phyloP scores from a whole-genome alignment of 495 filamentous ascomycete genomes.

The Aspergillus diversus region DNA sequence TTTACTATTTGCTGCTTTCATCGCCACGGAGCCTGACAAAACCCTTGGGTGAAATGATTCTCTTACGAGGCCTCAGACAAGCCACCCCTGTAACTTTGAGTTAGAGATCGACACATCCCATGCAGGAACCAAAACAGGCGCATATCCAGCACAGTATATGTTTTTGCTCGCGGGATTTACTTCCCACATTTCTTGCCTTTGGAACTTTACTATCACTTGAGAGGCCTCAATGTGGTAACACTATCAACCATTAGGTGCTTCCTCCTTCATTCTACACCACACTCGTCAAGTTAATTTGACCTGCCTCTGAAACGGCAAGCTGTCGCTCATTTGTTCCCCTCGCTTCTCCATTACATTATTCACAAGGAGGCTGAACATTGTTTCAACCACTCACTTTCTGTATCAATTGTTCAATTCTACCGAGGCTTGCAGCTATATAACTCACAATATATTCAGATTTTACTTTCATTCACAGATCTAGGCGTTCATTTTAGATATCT shows the following conservation, averaged over 20 bases:
- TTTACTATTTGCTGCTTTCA: no score
- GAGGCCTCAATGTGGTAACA: background rate
- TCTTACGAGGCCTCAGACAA: background rate
- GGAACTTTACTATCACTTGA: background rate
- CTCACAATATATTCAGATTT: background rate
- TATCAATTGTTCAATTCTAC: background rate
- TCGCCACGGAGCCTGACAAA: no score
- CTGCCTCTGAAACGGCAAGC: background rate
- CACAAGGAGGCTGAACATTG: background rate
- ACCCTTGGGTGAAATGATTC: no score
- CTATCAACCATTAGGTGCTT: no score
- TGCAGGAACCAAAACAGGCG: slow-evolving; percentile 2
- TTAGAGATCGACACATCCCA: slow-evolving; percentile 9
- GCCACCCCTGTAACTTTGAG: slow-evolving; percentile 9
- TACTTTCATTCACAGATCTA: background rate
- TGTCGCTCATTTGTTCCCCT: slow-evolving; percentile 1
- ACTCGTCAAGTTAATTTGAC: background rate
- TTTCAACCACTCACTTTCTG: background rate
- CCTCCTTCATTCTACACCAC: background rate
- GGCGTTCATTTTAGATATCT: background rate
- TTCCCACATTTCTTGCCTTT: background rate
- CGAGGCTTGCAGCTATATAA: background rate
- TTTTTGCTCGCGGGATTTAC: background rate
- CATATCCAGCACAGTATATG: background rate
- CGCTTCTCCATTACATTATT: background rate